Evolutionary conservation across 164 flowering plant species (phyloP).

Genomic region (Magnolia sinica): DNA sequence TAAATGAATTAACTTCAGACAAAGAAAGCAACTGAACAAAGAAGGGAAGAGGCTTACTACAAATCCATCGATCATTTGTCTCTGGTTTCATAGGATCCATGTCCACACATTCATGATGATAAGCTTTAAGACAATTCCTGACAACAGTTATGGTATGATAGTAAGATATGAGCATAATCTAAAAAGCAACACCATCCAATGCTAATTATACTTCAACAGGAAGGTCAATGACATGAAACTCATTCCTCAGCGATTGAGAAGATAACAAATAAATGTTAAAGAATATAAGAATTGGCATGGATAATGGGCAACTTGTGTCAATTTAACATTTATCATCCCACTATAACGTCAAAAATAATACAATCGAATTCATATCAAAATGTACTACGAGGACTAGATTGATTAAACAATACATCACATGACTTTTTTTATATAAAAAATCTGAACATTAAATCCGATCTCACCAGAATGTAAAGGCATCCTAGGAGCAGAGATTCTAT

Average conservation of each 20-base stretch:
- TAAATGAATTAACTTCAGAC: too few species aligned
- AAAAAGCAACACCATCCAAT: neutral
- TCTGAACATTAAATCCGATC: neutral
- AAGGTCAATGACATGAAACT: neutral
- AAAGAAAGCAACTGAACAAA: neutral
- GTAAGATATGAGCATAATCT: neutral
- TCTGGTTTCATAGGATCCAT: slow-evolving; percentile 41
- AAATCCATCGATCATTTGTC: slow-evolving; percentile 40
- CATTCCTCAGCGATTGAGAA: neutral
- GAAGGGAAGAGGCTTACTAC: slow-evolving; percentile 43
- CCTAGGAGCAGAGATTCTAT: neutral
- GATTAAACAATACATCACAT: neutral
- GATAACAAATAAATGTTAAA: neutral
- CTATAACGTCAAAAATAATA: neutral
- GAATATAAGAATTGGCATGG: neutral
- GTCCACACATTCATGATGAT: slow-evolving; percentile 62
- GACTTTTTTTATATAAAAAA: neutral
- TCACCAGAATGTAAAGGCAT: neutral
- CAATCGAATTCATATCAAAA: neutral
- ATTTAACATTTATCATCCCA: neutral
- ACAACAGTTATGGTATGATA: neutral
- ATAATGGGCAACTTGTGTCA: neutral
- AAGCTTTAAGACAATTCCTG: slow-evolving; percentile 66
- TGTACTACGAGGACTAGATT: neutral
- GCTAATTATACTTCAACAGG: neutral